These are phyloP conservation scores for Talaromyces trachyspermus DNA, from an alignment of 495 filamentous ascomycete species.

Conservation along the genomic window DNA sequence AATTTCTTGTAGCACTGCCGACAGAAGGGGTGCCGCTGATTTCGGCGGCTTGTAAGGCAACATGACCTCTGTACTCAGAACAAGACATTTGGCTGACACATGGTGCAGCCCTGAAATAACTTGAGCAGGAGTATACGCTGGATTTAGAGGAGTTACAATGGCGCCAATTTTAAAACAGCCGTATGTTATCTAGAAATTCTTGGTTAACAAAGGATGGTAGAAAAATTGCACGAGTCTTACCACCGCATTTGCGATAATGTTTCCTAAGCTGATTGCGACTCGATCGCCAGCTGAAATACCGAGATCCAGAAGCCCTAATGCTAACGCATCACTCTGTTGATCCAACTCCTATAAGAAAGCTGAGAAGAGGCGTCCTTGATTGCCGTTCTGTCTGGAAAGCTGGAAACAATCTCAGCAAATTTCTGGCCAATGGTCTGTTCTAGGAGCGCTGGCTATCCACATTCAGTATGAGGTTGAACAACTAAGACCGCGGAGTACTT, in stretches of 20 bases:
- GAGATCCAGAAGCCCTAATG: background rate
- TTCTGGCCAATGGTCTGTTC: background rate
- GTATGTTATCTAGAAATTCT: background rate
- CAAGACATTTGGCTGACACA: background rate
- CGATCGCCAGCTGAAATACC: background rate
- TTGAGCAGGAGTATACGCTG: background rate
- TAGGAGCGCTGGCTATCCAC: too few relatives aligned
- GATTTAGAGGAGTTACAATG: background rate
- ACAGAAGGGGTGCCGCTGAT: background rate
- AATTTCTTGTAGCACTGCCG: background rate
- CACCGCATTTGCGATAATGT: background rate
- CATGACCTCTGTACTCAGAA: background rate
- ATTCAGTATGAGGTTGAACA: too few relatives aligned
- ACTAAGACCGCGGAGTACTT: too few relatives aligned
- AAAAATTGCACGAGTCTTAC: background rate
- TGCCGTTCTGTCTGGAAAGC: background rate
- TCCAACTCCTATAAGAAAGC: background rate
- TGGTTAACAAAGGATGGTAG: background rate
- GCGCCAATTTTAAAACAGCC: background rate
- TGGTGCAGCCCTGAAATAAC: background rate
- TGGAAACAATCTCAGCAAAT: background rate
- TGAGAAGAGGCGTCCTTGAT: background rate
- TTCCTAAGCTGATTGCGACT: background rate
- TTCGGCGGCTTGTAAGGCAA: background rate
- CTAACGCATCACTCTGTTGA: background rate